These are phyloP conservation scores for Debaryomyces sp. DNA, from an alignment of 1,139 yeast species.

Conservation along the genomic window DNA sequence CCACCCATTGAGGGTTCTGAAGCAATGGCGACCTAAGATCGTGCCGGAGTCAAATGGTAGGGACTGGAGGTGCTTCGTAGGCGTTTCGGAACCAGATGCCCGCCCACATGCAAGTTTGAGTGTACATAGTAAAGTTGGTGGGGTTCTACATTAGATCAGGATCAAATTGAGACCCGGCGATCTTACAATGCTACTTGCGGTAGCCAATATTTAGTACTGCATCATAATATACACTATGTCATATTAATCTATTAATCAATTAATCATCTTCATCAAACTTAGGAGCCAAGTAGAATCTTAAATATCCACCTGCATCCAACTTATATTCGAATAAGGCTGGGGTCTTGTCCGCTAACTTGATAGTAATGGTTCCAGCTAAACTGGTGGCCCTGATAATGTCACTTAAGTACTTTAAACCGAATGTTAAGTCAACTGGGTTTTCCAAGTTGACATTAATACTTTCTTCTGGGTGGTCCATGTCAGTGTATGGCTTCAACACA, in stretches of 20 bases:
- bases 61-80: background rate
- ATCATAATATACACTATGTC: constrained; percentile 6
- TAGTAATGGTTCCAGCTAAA: constrained; percentile 73
- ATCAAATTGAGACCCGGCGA: background rate
- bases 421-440: constrained; percentile 85
- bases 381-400: constrained; percentile 93
- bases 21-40: background rate
- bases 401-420: constrained; percentile 86
- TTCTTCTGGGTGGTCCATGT: constrained; percentile 78
- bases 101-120: background rate
- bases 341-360: constrained; percentile 85
- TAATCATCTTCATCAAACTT: constrained; percentile 90
- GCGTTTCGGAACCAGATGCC: background rate
- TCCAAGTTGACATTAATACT: constrained; percentile 76
- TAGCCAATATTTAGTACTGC: background rate
- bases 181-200: background rate
- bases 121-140: background rate
- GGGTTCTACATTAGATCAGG: background rate
- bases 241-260: constrained; percentile 41
- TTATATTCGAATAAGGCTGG: constrained; percentile 95
- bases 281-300: constrained; percentile 96
- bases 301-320: constrained; percentile 83
- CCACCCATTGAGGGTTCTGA: constrained; percentile 14
- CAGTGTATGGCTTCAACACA: constrained; percentile 80
- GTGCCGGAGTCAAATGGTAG: background rate